Base-by-base conservation (phyloP, 306 rosid species). In the Sicyos baderoa region DNA sequence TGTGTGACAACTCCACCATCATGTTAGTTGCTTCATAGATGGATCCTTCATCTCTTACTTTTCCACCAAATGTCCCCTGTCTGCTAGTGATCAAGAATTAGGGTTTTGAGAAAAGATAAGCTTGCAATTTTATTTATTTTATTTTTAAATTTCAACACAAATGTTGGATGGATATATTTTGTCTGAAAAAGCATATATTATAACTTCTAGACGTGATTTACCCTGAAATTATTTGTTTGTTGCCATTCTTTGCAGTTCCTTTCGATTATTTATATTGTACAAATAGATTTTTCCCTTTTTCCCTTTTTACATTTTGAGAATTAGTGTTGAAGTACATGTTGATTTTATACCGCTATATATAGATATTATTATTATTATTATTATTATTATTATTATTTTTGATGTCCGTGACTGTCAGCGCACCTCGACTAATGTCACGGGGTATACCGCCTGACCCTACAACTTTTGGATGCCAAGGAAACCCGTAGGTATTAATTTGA, bases 1-100 rank as follows among this genome's bases (percentile, higher is more conserved):
- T 71, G 48, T 70, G 79, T 79, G 81, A 82, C 81, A 76, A 82
- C 81, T 76, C 83, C 81, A 79, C 78, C 80, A 81, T 72, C 85
- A 78, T 76, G 82, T 81, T 79, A 79, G 83, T 79, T 82, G 86
- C 81, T 75, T 79, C 81, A 44, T 23, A 32, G 64, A 79, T 82
- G 83, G 81, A 71, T 76, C 73, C 54, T 72, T 47, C 14, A 44
- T 61, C 66, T 68, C 68, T 51, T 50, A 45, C 68, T 76, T 71
- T 68, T 62, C 79, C 84, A 73, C 81, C 81, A 42, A 66, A 25
- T 77, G 71, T 54, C 60, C 23, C 70, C 73, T 77, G 80, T 80
- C 76, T 16, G 67, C 25, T 67, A 51, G 80, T 72, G 70, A 25
- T 22, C 22, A 47, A 67, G 8, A 73, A 32, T 72, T 62, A 54